phyloP scores from a whole-genome alignment of 1,139 yeast species.

The Protomyces inouyei region DNA sequence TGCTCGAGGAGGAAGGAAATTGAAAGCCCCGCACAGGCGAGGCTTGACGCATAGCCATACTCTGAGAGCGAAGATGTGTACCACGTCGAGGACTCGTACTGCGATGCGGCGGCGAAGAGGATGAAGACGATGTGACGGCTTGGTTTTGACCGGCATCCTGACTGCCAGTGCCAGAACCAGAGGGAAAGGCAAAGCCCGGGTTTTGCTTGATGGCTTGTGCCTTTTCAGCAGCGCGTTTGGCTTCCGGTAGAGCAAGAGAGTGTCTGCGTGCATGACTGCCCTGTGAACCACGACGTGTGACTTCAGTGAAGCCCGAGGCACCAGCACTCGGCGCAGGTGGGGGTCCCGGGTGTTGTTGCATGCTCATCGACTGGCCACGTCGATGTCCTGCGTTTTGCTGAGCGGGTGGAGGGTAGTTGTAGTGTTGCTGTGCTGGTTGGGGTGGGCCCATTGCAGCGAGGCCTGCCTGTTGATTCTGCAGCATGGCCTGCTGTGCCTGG shows the following conservation, averaged over 20 bases:
- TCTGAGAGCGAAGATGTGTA: slow-evolving; percentile 33
- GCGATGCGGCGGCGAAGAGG: slow-evolving; percentile 24
- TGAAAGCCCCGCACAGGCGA: slow-evolving; percentile 31
- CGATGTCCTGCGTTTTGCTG: slow-evolving; percentile 21
- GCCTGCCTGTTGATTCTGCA: slow-evolving; percentile 25
- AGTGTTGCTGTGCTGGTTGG: not conserved
- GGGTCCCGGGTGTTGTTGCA: slow-evolving; percentile 4
- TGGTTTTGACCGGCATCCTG: not conserved
- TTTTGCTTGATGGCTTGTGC: slow-evolving; percentile 56
- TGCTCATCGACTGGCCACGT: slow-evolving; percentile 34
- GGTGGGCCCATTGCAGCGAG: slow-evolving; percentile 18
- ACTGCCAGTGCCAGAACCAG: slow-evolving; percentile 25
- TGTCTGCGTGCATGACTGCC: slow-evolving; percentile 85
- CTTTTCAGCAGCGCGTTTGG: slow-evolving; percentile 93
- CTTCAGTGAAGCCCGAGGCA: slow-evolving; percentile 27
- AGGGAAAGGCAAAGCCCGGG: slow-evolving; percentile 31
- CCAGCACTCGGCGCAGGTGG: slow-evolving; percentile 26
- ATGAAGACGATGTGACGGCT: slow-evolving; percentile 4
- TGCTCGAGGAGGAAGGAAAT: slow-evolving; percentile 43
- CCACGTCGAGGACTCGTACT: slow-evolving; percentile 21
- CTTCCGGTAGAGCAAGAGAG: slow-evolving; percentile 86
- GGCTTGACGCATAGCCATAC: slow-evolving; percentile 36
- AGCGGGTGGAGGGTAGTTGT: not conserved
- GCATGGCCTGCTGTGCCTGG: slow-evolving; percentile 27
- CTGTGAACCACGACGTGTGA: slow-evolving; percentile 41